These are phyloP conservation scores for Tagetes erecta DNA, from an alignment of 129 eudicot genomes.

Conservation along the genomic window DNA sequence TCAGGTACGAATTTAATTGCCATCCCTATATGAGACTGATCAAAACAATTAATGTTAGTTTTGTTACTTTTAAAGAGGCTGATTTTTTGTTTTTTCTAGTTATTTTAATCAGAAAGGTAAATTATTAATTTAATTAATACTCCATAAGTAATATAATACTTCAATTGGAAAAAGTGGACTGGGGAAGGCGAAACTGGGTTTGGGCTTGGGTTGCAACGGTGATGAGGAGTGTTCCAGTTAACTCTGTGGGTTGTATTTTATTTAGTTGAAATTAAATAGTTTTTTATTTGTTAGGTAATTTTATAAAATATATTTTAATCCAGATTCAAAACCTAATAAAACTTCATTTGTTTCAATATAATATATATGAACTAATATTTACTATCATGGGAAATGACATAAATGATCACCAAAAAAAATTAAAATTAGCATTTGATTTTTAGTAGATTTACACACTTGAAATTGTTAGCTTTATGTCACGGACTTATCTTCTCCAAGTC, in stretches of 20 bases:
- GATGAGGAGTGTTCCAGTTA: constrained; percentile 19
- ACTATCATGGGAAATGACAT: too few relatives aligned
- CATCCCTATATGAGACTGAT: too few relatives aligned
- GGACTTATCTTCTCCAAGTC: too few relatives aligned
- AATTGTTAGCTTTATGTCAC: too few relatives aligned
- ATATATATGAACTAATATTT: too few relatives aligned
- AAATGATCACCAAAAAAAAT: too few relatives aligned
- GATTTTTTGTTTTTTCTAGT: background rate
- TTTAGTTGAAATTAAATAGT: background rate
- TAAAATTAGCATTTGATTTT: too few relatives aligned
- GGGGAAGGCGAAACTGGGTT: constrained; percentile 31
- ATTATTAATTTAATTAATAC: background rate
- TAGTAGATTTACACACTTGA: too few relatives aligned
- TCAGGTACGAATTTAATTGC: too few relatives aligned
- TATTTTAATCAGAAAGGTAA: background rate
- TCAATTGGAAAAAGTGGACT: constrained; percentile 17
- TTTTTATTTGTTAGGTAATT: constrained; percentile 1
- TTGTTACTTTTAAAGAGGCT: too few relatives aligned
- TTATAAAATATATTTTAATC: background rate
- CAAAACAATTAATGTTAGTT: too few relatives aligned
- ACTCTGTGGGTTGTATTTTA: background rate
- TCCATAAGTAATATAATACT: background rate
- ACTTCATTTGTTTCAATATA: background rate
- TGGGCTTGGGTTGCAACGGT: constrained; percentile 33
- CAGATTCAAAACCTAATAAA: background rate